phyloP scores from a whole-genome alignment of 371 early-diverging fungal genomes.

The Amoeboaphelidium protococcarum region DNA sequence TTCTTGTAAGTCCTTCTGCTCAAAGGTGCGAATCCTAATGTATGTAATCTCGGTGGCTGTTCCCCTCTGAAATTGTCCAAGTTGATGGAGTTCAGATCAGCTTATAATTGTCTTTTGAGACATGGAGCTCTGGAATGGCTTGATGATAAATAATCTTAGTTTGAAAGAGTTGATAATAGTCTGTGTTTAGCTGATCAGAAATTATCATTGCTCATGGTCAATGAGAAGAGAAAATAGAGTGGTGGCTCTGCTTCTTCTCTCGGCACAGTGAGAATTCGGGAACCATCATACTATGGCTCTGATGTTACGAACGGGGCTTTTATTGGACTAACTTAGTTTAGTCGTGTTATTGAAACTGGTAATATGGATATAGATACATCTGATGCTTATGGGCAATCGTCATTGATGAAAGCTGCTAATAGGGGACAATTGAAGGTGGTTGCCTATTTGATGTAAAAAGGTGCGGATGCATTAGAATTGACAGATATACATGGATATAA shows the following conservation, averaged over 20 bases:
- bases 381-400: slow-evolving; percentile 11
- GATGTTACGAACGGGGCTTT: slow-evolving; percentile 8
- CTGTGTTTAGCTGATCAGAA: no score
- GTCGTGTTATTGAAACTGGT: no score
- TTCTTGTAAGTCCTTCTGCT: slow-evolving; percentile 12
- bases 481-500: slow-evolving; percentile 10
- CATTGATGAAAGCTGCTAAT: slow-evolving; percentile 19
- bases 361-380: not conserved
- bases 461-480: slow-evolving; percentile 4
- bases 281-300: not conserved
- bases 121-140: slow-evolving; percentile 7
- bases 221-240: no score
- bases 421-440: slow-evolving; percentile 10
- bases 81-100: slow-evolving; percentile 5
- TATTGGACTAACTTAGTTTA: no score
- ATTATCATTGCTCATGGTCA: no score
- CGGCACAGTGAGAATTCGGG: no score
- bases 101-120: slow-evolving; percentile 6
- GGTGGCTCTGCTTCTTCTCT: no score
- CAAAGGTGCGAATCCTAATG: slow-evolving; percentile 20
- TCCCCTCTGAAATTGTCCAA: slow-evolving; percentile 12
- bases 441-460: slow-evolving; percentile 2
- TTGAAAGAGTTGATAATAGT: no score
- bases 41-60: slow-evolving; percentile 10
- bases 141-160: not conserved